These are phyloP conservation scores for Phytomonas sp. DNA, from an alignment of 208 protist genomes.

Conservation along the genomic window DNA sequence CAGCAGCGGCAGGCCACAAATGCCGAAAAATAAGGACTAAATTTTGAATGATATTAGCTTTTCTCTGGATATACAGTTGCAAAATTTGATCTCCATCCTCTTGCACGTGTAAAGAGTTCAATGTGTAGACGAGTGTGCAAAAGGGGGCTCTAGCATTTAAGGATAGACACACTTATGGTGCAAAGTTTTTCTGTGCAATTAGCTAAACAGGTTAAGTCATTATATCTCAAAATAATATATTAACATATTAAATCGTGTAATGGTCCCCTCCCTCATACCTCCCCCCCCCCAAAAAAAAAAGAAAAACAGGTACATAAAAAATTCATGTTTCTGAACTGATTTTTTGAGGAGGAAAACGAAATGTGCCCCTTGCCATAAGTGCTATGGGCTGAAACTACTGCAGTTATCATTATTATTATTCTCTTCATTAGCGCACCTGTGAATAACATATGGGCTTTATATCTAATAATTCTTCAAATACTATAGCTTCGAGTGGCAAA, in stretches of 20 bases:
- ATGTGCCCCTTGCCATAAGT: neutral
- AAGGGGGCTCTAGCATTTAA: neutral
- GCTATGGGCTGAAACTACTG: neutral
- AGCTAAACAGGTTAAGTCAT: neutral
- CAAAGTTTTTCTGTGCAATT: neutral
- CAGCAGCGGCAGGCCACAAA: neutral
- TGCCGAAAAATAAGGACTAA: neutral
- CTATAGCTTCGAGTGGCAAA: neutral
- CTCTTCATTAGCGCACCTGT: neutral
- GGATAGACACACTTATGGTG: neutral
- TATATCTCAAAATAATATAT: neutral
- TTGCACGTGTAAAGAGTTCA: neutral
- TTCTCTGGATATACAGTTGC: neutral
- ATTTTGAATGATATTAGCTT: neutral
- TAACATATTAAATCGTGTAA: constrained; percentile 3
- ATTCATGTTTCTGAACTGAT: neutral
- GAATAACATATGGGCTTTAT: neutral
- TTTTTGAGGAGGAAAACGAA: neutral
- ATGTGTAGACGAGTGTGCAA: neutral
- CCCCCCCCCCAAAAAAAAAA: neutral
- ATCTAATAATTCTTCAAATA: neutral
- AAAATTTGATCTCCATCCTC: neutral
- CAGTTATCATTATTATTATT: neutral
- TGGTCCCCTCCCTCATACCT: neutral
- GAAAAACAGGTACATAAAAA: neutral